Conservation (phyloP, 1,284 basidiomycete species). For the Rhodofomes roseus region DNA sequence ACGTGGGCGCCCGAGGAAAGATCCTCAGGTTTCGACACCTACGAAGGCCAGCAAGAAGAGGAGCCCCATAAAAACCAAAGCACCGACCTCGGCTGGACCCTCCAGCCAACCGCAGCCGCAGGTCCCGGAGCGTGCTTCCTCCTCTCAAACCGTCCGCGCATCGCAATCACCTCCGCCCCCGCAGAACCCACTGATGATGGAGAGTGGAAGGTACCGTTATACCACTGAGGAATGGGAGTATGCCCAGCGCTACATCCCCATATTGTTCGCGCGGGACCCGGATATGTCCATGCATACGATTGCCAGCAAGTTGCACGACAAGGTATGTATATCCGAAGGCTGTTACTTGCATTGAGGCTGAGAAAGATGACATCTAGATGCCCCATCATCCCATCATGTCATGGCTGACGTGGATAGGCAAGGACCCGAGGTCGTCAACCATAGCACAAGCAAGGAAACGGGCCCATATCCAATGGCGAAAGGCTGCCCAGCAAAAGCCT, state of each 20-base stretch:
- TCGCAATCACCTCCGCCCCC: slow-evolving; percentile 34
- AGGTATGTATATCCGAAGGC: slow-evolving; percentile 29
- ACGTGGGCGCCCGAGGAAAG: slow-evolving; percentile 12
- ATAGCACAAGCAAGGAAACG: slow-evolving; percentile 31
- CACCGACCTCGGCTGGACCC: not conserved
- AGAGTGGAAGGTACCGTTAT: slow-evolving; percentile 39
- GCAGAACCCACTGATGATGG: slow-evolving; percentile 19
- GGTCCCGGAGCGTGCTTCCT: not conserved
- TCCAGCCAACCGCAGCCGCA: not conserved
- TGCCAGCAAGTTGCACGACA: slow-evolving; percentile 30
- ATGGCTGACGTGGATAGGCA: slow-evolving; percentile 25
- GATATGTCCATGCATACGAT: slow-evolving; percentile 29
- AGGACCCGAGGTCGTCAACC: not conserved
- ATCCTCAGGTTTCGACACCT: slow-evolving; percentile 2
- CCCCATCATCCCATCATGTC: slow-evolving; percentile 41
- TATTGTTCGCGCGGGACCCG: slow-evolving; percentile 36
- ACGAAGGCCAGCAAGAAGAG: slow-evolving; percentile 4
- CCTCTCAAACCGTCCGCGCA: not conserved
- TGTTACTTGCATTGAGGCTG: too few species aligned
- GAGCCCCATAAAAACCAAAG: slow-evolving; percentile 1
- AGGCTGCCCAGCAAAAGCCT: slow-evolving; percentile 15
- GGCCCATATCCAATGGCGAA: slow-evolving; percentile 28
- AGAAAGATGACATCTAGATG: slow-evolving; percentile 34
- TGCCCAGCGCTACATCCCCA: slow-evolving; percentile 29
- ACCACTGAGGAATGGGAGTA: slow-evolving; percentile 46